These are phyloP conservation scores for Cicer bijugum DNA, from an alignment of 306 rosid genomes.

Conservation along the genomic window DNA sequence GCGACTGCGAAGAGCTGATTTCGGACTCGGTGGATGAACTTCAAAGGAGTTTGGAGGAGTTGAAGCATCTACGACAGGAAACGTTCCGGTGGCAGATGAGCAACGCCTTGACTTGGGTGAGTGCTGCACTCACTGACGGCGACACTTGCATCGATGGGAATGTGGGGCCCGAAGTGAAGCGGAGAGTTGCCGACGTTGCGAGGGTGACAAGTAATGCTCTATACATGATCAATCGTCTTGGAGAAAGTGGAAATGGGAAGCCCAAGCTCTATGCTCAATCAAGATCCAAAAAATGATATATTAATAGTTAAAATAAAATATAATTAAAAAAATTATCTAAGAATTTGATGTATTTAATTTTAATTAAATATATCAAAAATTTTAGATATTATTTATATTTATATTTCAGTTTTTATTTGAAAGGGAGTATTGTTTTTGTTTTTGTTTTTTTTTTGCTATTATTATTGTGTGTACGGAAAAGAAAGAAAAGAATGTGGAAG, in stretches of 20 bases:
- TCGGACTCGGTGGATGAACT: constrained; percentile 71
- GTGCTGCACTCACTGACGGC: constrained; percentile 80
- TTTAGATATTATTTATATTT: too few species aligned
- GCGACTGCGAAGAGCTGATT: constrained; percentile 74
- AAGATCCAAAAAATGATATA: background rate
- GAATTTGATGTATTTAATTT: too few species aligned
- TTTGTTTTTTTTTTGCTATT: too few species aligned
- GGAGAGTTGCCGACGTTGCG: constrained; percentile 56
- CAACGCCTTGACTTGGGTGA: constrained; percentile 82
- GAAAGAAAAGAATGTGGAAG: background rate
- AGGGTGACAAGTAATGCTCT: constrained; percentile 76
- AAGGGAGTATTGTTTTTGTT: too few species aligned
- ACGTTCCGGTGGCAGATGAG: constrained; percentile 73
- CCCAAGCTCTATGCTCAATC: background rate
- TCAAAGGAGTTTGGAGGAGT: constrained; percentile 54
- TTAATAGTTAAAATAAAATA: too few species aligned
- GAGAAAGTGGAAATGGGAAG: constrained; percentile 7
- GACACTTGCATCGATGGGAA: constrained; percentile 77
- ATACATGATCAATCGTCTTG: constrained; percentile 66
- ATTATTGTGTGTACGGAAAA: background rate
- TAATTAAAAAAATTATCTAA: too few species aligned
- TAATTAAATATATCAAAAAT: too few species aligned
- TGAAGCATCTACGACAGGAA: constrained; percentile 58
- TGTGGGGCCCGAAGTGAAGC: constrained; percentile 52
- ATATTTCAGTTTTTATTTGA: too few species aligned